Base-by-base conservation (phyloP, 345 rosid species). In the Rhodomyrtus tomentosa region DNA sequence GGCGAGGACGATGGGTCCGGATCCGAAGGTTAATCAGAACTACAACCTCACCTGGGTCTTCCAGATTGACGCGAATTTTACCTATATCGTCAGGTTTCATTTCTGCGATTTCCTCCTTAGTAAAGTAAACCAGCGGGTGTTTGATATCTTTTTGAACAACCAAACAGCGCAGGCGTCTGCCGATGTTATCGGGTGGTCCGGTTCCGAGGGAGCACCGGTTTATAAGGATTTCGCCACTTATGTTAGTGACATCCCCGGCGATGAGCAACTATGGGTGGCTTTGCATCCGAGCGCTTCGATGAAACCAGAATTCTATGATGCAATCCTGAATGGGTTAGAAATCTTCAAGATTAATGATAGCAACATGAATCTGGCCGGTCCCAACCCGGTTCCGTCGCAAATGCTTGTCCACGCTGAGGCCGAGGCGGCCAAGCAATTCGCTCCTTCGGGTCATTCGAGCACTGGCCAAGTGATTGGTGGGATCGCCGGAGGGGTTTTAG, bases 1-100 rank as follows among this genome's bases (percentile, higher is more conserved):
- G 10, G 89, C 93, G 16, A 84, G 95, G 84, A 74, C 89, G 38
- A 92, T 92, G 95, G 95, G 95, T 21, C 87, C 86, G 1, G 36
- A 87, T 45, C 53, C 86, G 11, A 82, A 68, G 15, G 82, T 90
- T 22, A 91, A 87, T 84, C 7, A 84, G 51, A 86, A 86, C n/a
- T 92, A 82, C 80, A 94, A 94, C 62, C 88, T 91, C 83, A 91
- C 95, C 25, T 92, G 96, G 96, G 76, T 88, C n/a, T 92, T 93
- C 82, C 85, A 84, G 58, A 90, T 90, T 51, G 95, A 94, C 86
- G 84, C 90, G 49, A 91, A 92, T 50, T 94, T 92, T 85, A 91
- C 90, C 1, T 94, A 93, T 50, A 68, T 92, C 48, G 89, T 93
- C 20, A 87, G 95, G 83, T 80, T 93, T 14, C 95, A 94, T 87